Evolutionary conservation across 2,329 filamentous ascomycete genomes (phyloP), one percentile per base, ranked within the genome.

Genomic region (Colletotrichum sidae): DNA sequence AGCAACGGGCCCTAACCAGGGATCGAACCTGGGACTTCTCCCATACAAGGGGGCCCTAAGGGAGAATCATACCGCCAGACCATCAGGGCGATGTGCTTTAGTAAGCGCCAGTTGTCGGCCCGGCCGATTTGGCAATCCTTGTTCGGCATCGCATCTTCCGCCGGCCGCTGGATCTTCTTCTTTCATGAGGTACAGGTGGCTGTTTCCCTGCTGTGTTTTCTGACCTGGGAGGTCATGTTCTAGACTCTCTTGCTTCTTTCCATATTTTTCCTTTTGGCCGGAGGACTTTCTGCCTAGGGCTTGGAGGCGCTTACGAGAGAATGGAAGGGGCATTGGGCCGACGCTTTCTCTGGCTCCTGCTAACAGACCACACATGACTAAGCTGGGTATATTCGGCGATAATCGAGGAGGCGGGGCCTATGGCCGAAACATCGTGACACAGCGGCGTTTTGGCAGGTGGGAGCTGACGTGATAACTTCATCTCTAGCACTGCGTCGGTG

Each of bases 381-480:
- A 25, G 25, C 25, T 8, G 10, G 2, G 44, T 3, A n/a, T 46
- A 6, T 1, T 10, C 8, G 6, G 13, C 2, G 2, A 45, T 25
- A 4, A 17, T n/a, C 6, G 44, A 17, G 15, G 72, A 37, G 39
- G 39, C 54, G 17, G 44, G 15, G 8, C 63, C 60, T 52, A 61
- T 52, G 56, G 37, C 58, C 50, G 56, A 64, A 45, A 51, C 37
- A 15, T 53, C 38, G 39, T 13, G 58, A 62, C 25, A 25, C 25
- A 25, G 25, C 25, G 12, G 46, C 45, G 41, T 33, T 49, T 46
- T 45, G 50, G 50, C 34, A 38, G 34, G 60, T 15, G 38, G 38
- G n/a, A 33, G 50, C 52, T 65, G 58, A 56, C 41, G 58, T 62
- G 63, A 63, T 47, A 56, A 66, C 52, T 57, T 49, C 55, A 6